phyloP scores from a whole-genome alignment of 495 filamentous ascomycete genomes.

The Friedmanniomyces endolithicus region DNA sequence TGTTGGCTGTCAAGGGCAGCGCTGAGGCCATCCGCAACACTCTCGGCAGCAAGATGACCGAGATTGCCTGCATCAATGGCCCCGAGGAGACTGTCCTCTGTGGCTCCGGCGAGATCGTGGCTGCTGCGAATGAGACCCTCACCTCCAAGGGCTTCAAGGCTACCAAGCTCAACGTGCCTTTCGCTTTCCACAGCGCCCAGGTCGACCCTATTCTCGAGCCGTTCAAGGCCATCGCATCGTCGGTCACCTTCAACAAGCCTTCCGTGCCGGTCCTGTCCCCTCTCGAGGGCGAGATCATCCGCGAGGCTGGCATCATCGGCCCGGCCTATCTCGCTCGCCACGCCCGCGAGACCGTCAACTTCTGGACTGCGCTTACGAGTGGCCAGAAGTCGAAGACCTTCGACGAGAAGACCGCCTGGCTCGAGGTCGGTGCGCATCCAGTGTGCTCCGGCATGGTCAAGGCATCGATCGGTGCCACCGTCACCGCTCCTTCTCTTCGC shows the following conservation, averaged over 20 bases:
- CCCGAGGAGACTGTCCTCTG: constrained; percentile 37
- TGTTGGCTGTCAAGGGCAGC: constrained; percentile 39
- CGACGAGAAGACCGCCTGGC: constrained; percentile 35
- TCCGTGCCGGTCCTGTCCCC: constrained; percentile 32
- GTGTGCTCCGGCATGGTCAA: constrained; percentile 35
- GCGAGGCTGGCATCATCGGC: constrained; percentile 32
- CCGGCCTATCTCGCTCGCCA: constrained; percentile 34
- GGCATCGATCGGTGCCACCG: constrained; percentile 29
- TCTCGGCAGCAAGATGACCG: constrained; percentile 33
- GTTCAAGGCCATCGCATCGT: constrained; percentile 30
- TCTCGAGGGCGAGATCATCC: constrained; percentile 32
- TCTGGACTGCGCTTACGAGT: constrained; percentile 30
- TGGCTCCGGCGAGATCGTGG: constrained; percentile 28
- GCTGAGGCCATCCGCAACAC: constrained; percentile 27
- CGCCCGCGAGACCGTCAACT: constrained; percentile 35
- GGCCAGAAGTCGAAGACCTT: constrained; percentile 32
- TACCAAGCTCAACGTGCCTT: constrained; percentile 36
- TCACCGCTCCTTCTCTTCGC: constrained; percentile 33
- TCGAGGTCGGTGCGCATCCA: constrained; percentile 34
- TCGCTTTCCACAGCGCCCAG: constrained; percentile 45
- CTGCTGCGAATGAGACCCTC: constrained; percentile 27
- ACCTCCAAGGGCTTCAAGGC: constrained; percentile 40
- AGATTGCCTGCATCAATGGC: constrained; percentile 37
- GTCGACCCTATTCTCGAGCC: constrained; percentile 39
- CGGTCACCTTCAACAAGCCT: constrained; percentile 34